A percentile compares a stretch with the other conserved stretches of the same genome.
Evolutionary conservation across 2,329 filamentous ascomycete genomes (phyloP).

Genomic region (Diaporthe citriasiana): DNA sequence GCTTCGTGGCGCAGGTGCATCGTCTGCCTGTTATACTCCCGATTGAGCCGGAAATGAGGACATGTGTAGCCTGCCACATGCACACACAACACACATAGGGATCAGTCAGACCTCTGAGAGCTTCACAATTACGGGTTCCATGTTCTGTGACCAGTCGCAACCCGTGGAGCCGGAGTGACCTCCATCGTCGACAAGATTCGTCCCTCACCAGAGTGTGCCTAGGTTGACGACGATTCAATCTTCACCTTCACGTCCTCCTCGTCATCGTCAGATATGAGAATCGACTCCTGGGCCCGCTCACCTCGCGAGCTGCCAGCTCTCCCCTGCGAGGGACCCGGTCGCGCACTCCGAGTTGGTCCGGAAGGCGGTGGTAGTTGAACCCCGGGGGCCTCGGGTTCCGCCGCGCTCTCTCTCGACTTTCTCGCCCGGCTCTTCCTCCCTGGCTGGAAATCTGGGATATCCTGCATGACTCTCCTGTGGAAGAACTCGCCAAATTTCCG

Average conservation of each 20-base stretch:
- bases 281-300: not conserved
- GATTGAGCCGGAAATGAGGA: not conserved
- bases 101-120: not conserved
- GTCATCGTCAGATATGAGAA: not conserved
- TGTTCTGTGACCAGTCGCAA: not conserved
- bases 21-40: not conserved
- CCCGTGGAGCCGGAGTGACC: not conserved
- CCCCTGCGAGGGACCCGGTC: no score
- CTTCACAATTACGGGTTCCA: not conserved
- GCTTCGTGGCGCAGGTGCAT: not conserved
- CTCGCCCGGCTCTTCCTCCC: not conserved
- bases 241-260: not conserved
- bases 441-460: not conserved
- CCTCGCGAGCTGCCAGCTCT: no score
- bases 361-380: not conserved
- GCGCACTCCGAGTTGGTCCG: not conserved
- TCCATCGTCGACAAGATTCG: no score
- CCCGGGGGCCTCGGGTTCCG: not conserved
- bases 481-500: not conserved
- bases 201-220: not conserved
- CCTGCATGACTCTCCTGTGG: not conserved
- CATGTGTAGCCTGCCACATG: no score
- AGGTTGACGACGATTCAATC: not conserved
- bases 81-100: not conserved
- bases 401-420: not conserved